Conservation (phyloP, 2,329 filamentous ascomycete genomes). For the Neophaeococcomyces mojaviensis region DNA sequence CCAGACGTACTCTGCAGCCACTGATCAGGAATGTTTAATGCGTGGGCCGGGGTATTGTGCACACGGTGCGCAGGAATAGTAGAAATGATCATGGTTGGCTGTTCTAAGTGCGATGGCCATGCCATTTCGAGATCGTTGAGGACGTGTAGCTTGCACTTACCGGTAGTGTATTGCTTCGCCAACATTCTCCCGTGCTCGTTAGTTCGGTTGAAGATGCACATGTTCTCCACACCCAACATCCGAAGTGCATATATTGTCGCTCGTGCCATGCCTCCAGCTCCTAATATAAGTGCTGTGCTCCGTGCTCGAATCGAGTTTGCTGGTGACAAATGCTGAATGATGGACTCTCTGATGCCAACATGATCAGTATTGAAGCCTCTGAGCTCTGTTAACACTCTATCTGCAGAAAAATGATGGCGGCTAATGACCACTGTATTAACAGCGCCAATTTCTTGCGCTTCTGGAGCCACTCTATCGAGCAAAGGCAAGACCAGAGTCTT, state of each 20-base stretch:
- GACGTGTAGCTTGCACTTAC: too few species aligned
- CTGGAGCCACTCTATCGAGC: conserved; percentile 19
- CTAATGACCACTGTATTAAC: conserved; percentile 25
- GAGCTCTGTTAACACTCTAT: conserved; percentile 58
- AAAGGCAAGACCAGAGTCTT: conserved; percentile 22
- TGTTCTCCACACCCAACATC: conserved; percentile 22
- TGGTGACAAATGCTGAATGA: conserved; percentile 23
- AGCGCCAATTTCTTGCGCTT: conserved; percentile 25
- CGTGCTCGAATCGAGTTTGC: conserved; percentile 20
- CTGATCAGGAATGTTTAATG: conserved; percentile 14
- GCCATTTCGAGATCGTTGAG: conserved; percentile 12
- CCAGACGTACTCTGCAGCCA: conserved; percentile 23
- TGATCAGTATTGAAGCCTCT: conserved; percentile 29
- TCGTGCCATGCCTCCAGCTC: conserved; percentile 19
- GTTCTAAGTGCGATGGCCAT: conserved; percentile 19
- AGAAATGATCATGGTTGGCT: too few species aligned
- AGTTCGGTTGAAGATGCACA: conserved; percentile 26
- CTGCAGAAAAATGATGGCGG: conserved; percentile 32
- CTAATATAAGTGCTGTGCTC: conserved; percentile 23
- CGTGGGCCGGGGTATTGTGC: conserved; percentile 11
- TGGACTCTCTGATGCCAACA: conserved; percentile 25
- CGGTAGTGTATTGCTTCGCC: too few species aligned
- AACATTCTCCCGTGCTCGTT: conserved; percentile 17
- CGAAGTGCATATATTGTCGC: conserved; percentile 26
- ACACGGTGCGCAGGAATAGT: too few species aligned